Evolutionary conservation across 768 basidiomycete genomes (phyloP).

Genomic region (Steccherinum ochraceum): DNA sequence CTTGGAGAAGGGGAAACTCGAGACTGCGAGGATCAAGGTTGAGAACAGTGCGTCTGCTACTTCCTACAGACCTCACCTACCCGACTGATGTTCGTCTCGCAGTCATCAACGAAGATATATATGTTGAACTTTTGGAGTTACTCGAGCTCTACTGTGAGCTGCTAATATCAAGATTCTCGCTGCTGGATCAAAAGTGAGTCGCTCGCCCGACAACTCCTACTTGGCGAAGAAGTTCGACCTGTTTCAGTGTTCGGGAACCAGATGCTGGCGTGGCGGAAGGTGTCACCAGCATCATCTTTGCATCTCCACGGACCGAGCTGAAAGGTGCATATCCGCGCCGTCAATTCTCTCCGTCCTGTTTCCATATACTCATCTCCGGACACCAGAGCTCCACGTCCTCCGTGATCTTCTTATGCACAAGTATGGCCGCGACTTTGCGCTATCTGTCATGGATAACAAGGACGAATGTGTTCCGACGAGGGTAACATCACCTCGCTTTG

Average conservation of each 20-base stretch:
- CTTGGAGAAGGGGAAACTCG: conserved; percentile 72
- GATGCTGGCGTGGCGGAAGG: conserved; percentile 86
- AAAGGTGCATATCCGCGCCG: conserved; percentile 77
- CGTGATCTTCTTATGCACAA: conserved; percentile 96
- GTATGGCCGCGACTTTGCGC: conserved; percentile 86
- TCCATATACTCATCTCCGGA: neutral
- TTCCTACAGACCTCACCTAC: neutral
- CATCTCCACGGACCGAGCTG: conserved; percentile 85
- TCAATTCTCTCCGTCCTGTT: neutral
- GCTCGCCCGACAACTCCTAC: neutral
- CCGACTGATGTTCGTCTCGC: neutral
- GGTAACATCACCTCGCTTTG: too few relatives aligned
- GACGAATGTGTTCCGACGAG: conserved; percentile 78
- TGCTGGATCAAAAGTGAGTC: conserved; percentile 82
- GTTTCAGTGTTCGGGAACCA: conserved; percentile 64
- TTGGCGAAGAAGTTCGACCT: neutral
- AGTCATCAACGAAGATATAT: conserved; percentile 84
- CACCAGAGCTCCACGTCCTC: conserved; percentile 76
- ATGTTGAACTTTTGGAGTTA: conserved; percentile 84
- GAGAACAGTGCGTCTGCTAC: conserved; percentile 61
- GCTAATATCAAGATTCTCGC: conserved; percentile 84
- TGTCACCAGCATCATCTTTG: conserved; percentile 82
- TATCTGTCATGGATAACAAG: conserved; percentile 81
- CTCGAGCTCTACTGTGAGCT: conserved; percentile 94
- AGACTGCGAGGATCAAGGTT: conserved; percentile 80